These are phyloP conservation scores for Pseudozyma sp. DNA, from an alignment of 1,284 basidiomycete species.

Conservation along the genomic window DNA sequence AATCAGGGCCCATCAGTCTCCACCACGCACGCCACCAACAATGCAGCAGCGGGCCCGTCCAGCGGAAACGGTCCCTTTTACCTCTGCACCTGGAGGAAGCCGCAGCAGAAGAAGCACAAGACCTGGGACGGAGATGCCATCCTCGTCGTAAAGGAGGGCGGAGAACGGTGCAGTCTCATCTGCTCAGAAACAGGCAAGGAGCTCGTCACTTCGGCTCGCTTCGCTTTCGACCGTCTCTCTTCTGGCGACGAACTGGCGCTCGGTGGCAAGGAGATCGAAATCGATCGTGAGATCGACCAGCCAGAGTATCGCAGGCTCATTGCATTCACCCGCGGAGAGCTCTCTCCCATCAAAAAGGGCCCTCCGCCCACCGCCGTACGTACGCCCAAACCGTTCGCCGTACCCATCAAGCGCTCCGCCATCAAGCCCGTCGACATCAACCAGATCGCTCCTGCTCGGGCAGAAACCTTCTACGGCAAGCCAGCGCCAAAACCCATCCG, in stretches of 20 bases:
- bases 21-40: neutral
- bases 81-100: slow-evolving; percentile 73
- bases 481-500: slow-evolving; percentile 13
- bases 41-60: slow-evolving; percentile 17
- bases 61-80: slow-evolving; percentile 53
- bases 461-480: slow-evolving; percentile 49
- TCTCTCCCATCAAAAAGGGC: slow-evolving; percentile 27
- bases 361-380: slow-evolving; percentile 35
- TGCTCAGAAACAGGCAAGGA: slow-evolving; percentile 57
- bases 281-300: slow-evolving; percentile 39
- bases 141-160: slow-evolving; percentile 53
- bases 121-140: slow-evolving; percentile 79
- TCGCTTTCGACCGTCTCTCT: slow-evolving; percentile 35
- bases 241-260: slow-evolving; percentile 54
- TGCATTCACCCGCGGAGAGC: slow-evolving; percentile 37
- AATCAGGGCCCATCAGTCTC: slow-evolving; percentile 4
- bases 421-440: slow-evolving; percentile 45
- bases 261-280: slow-evolving; percentile 57
- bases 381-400: slow-evolving; percentile 34
- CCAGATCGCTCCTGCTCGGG: slow-evolving; percentile 33
- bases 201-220: slow-evolving; percentile 36
- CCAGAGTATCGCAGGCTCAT: slow-evolving; percentile 31
- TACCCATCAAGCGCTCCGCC: slow-evolving; percentile 29
- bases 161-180: slow-evolving; percentile 50
- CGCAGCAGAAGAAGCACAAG: slow-evolving; percentile 82